Evolutionary conservation across 208 protist genomes (phyloP).

Genomic region (Trypanosoma mega): DNA sequence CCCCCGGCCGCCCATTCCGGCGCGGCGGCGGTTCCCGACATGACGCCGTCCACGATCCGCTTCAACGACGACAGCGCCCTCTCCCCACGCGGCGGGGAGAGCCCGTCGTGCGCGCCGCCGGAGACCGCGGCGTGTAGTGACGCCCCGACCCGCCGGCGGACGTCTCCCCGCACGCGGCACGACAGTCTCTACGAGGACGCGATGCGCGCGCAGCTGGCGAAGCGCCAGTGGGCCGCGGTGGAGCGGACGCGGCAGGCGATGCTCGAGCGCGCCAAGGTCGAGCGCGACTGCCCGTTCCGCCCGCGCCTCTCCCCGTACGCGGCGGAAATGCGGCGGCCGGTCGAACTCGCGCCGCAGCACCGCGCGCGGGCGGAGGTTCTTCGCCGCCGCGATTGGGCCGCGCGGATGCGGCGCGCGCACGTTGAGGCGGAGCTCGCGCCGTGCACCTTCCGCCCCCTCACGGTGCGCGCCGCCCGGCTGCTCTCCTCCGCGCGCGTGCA

Average conservation of each 20-base stretch:
- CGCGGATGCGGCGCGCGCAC: constrained; percentile 52
- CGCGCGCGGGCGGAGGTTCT: constrained; percentile 67
- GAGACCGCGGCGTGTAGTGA: background rate
- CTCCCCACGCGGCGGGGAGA: constrained; percentile 1
- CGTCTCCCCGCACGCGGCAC: background rate
- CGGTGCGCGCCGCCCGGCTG: constrained; percentile 43
- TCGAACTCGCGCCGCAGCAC: constrained; percentile 64
- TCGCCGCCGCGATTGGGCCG: constrained; percentile 57
- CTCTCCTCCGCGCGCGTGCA: constrained; percentile 30
- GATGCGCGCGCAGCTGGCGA: constrained; percentile 69
- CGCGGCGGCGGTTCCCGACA: background rate
- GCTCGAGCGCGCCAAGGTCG: constrained; percentile 51
- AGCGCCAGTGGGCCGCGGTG: constrained; percentile 79
- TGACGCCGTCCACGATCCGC: constrained; percentile 23
- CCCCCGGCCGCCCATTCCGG: background rate
- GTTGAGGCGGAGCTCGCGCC: constrained; percentile 57
- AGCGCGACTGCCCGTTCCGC: constrained; percentile 73
- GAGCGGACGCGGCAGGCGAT: constrained; percentile 69
- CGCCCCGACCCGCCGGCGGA: background rate
- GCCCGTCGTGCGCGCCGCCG: background rate
- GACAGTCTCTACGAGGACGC: constrained; percentile 62
- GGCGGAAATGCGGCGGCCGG: constrained; percentile 47
- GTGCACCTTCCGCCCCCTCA: constrained; percentile 87
- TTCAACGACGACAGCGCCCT: constrained; percentile 22
- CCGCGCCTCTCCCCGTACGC: constrained; percentile 72